These are phyloP conservation scores for Candida pini DNA, from an alignment of 805 yeast genomes.

Conservation along the genomic window DNA sequence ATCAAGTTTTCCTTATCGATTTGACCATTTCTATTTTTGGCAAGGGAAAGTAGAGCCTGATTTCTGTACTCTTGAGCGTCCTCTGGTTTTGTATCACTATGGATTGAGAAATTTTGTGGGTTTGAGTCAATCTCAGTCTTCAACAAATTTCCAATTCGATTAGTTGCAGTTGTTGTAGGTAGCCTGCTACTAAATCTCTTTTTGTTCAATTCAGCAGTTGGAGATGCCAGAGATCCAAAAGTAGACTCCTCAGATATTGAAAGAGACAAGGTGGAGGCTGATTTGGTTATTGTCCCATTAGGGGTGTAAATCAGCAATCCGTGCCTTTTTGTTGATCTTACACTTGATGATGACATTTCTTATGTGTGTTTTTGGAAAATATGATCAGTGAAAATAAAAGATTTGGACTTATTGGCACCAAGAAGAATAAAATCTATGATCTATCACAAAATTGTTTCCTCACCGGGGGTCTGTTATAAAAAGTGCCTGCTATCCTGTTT, in stretches of 20 bases:
- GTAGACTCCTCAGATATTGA: conserved; percentile 4
- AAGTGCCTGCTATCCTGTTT: too few relatives aligned
- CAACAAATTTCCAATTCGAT: conserved; percentile 12
- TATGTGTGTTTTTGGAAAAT: too few relatives aligned
- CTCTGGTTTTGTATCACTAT: neutral
- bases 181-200: conserved; percentile 5
- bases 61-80: conserved; percentile 5
- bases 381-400: too few relatives aligned
- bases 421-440: too few relatives aligned
- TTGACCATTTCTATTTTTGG: conserved; percentile 1
- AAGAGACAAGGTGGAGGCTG: conserved; percentile 1
- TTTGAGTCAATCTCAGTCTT: conserved; percentile 4
- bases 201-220: conserved; percentile 1
- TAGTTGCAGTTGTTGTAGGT: conserved; percentile 10
- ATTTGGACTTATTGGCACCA: too few relatives aligned
- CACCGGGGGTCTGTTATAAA: too few relatives aligned
- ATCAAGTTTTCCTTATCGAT: conserved; percentile 1
- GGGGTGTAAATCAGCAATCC: conserved; percentile 12
- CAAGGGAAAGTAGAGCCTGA: conserved; percentile 9
- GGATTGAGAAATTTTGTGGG: neutral
- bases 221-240: neutral
- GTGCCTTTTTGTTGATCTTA: conserved; percentile 15
- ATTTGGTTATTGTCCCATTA: conserved; percentile 1
- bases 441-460: too few relatives aligned
- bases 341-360: too few relatives aligned